These are phyloP conservation scores for Solanum infundibuliforme DNA, from an alignment of 257 asterid species.

Conservation along the genomic window DNA sequence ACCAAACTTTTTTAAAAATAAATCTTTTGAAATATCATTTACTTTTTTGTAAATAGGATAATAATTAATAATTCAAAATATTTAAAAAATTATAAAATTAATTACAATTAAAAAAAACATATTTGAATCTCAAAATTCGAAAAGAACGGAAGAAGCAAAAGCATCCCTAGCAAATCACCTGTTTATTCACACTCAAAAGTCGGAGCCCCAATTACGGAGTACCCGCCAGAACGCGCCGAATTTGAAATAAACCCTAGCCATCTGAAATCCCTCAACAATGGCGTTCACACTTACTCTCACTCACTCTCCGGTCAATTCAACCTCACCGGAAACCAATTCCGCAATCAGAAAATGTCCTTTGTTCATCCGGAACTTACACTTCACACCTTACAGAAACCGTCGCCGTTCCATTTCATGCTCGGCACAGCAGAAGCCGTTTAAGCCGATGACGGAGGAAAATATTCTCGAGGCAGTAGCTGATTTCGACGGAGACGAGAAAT, in stretches of 20 bases:
- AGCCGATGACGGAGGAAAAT: conserved; percentile 36
- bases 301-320: conserved; percentile 12
- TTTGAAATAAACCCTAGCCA: background rate
- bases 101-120: background rate
- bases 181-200: background rate
- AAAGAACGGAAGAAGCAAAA: accelerated
- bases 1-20: background rate
- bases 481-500: conserved; percentile 21
- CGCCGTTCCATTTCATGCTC: conserved; percentile 16
- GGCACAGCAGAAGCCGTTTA: conserved; percentile 16
- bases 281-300: conserved; percentile 22
- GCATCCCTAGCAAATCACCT: background rate
- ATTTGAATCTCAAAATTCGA: accelerated
- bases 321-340: conserved; percentile 1
- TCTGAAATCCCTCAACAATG: conserved; percentile 20
- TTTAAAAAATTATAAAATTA: too few relatives aligned
- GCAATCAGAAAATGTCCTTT: conserved; percentile 5
- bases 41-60: background rate
- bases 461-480: conserved; percentile 45
- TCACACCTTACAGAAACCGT: conserved; percentile 1
- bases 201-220: background rate
- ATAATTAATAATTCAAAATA: too few relatives aligned
- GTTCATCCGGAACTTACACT: conserved; percentile 12
- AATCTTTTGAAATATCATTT: background rate
- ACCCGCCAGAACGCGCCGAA: background rate